Evolutionary conservation across 2,329 filamentous ascomycete genomes (phyloP).

Genomic region (Aspergillus eucalypticola): DNA sequence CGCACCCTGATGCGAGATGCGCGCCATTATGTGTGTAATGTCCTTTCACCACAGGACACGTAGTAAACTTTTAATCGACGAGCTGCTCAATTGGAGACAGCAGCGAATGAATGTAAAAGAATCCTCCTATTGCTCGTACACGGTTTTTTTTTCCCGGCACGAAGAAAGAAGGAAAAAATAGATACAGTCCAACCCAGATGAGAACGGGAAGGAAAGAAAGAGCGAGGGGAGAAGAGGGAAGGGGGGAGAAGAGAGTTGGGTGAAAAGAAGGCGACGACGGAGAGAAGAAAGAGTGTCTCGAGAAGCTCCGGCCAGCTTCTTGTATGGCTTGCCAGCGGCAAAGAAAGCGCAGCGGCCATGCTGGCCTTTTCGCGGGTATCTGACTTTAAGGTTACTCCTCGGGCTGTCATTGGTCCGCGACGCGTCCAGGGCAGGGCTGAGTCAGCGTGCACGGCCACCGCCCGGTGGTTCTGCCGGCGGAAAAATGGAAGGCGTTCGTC

Average conservation of each 20-base stretch:
- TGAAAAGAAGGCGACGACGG: constrained; percentile 19
- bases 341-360: constrained; percentile 41
- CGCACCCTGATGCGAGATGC: constrained; percentile 62
- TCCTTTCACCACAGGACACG: constrained; percentile 16
- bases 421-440: constrained; percentile 27
- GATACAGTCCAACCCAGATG: constrained; percentile 3
- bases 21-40: constrained; percentile 50
- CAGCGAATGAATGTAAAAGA: background rate
- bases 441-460: constrained; percentile 30
- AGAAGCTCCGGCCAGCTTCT: constrained; percentile 27
- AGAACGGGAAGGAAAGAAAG: constrained; percentile 11
- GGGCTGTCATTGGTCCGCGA: constrained; percentile 35
- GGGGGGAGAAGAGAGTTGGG: background rate
- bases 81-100: background rate
- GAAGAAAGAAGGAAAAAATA: constrained; percentile 8
- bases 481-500: constrained; percentile 5
- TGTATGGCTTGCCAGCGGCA: constrained; percentile 33
- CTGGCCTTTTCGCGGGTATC: constrained; percentile 44
- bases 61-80: background rate
- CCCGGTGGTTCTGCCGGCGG: constrained; percentile 21
- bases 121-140: background rate
- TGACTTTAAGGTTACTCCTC: constrained; percentile 42
- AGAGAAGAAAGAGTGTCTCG: constrained; percentile 18
- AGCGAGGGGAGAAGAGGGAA: constrained; percentile 10
- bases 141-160: background rate